These are phyloP conservation scores for Solanum medicagineum DNA, from an alignment of 257 asterid genomes.

Conservation along the genomic window DNA sequence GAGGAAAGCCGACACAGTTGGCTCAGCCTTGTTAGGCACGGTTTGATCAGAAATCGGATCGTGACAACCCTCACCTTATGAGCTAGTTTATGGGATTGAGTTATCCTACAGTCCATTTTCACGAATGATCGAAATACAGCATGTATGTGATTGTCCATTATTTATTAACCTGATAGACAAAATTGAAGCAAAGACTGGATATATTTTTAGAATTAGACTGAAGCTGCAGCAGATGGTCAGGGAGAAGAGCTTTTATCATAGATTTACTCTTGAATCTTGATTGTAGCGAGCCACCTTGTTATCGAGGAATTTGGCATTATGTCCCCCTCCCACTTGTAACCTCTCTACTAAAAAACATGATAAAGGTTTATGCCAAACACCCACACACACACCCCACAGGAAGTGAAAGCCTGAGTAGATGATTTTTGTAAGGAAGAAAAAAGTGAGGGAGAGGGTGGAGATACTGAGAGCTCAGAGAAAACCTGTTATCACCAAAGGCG, in stretches of 20 bases:
- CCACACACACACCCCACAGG: neutral
- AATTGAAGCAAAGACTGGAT: neutral
- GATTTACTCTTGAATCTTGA: neutral
- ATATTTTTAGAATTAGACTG: constrained; percentile 1
- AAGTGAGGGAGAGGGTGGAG: neutral
- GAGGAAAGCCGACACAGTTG: neutral
- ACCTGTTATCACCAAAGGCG: constrained; percentile 44
- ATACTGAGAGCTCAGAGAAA: neutral
- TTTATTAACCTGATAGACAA: neutral
- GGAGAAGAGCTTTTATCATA: neutral
- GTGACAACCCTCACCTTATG: neutral
- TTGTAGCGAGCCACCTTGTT: neutral
- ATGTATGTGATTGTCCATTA: neutral
- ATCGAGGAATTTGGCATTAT: neutral
- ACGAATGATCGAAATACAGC: neutral
- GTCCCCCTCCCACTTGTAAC: neutral
- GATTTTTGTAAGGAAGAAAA: neutral
- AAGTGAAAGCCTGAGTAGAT: neutral
- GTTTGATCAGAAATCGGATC: neutral
- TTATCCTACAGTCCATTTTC: neutral
- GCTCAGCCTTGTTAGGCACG: neutral
- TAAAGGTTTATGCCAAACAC: neutral
- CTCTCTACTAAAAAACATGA: neutral
- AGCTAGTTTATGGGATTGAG: neutral
- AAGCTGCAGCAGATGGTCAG: neutral